phyloP scores from a whole-genome alignment of 208 protist genomes.

The Eutreptiella sp. region DNA sequence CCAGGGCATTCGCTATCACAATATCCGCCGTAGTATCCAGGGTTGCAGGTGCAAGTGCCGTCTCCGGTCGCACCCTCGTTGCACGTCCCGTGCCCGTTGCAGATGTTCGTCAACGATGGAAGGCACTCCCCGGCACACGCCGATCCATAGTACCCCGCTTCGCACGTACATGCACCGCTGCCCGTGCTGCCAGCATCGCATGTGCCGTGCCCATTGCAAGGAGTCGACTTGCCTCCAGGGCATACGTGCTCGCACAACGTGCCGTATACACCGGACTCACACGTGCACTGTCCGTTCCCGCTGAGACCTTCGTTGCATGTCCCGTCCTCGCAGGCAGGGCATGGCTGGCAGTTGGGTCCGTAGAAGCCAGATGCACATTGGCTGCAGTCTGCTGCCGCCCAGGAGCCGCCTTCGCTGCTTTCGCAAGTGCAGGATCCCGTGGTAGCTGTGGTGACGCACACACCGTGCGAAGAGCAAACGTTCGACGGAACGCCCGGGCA shows the following conservation, averaged over 20 bases:
- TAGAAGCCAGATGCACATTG: too few relatives aligned
- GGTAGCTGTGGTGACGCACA: too few relatives aligned
- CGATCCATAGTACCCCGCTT: neutral
- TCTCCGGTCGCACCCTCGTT: neutral
- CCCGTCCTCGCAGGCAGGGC: neutral
- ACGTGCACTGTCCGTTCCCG: conserved; percentile 24
- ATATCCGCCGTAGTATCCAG: conserved; percentile 12
- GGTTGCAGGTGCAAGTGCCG: conserved; percentile 27
- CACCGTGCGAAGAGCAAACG: too few relatives aligned
- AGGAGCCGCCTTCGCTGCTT: too few relatives aligned
- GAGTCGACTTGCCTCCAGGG: conserved; percentile 6
- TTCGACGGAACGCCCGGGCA: too few relatives aligned
- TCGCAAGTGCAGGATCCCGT: too few relatives aligned
- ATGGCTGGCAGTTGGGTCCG: neutral
- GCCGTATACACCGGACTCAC: conserved; percentile 8
- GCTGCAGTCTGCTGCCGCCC: too few relatives aligned
- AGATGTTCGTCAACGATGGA: neutral
- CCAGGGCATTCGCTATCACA: conserved; percentile 10
- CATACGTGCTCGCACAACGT: conserved; percentile 13
- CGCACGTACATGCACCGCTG: conserved; percentile 1
- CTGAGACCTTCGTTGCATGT: neutral
- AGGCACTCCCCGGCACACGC: neutral
- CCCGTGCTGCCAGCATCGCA: conserved; percentile 17
- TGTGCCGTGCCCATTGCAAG: conserved; percentile 10
- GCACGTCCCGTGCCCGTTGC: conserved; percentile 25